Evolutionary conservation across 495 filamentous ascomycete species (phyloP), one percentile per base, ranked within the genome.

Genomic region (Penicillium turbatum): DNA sequence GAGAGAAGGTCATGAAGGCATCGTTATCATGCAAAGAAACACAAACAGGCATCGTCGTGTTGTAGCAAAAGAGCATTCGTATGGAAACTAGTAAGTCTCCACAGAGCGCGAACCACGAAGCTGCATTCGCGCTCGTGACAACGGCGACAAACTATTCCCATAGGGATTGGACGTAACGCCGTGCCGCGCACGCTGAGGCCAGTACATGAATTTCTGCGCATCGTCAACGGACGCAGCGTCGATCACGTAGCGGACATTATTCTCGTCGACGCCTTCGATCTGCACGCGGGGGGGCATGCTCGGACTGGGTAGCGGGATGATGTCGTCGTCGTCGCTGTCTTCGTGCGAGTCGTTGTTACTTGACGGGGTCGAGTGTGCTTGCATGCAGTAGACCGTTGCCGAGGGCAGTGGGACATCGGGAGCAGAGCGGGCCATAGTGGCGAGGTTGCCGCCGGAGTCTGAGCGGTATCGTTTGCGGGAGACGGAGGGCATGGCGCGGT

Each of bases 241-340:
- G 10, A 72, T 61, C 29, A 70, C 50, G 38, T 72, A 72, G 37
- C 61, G 58, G 7, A 72, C 68, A 42, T 72, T 72, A 41, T 74
- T 72, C 32, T 68, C 63, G 29, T 75, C 73, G 10, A 75, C 68
- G 10, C 66, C 65, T 26, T 73, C 65, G 32, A 74, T 66, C 26
- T 69, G 67, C 6, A 70, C 59, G 6, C 59, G 65, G 5, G 71
- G 71, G 13, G 62, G 54, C 3, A 56, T 46, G 9, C 24, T 58
- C 17, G 68, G 53, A 29, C 69, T 72, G 9, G 72, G 72, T 6
- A 76, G 62, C 9, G 72, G 67, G 35, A 74, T 67, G 39, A 76
- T 68, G 6, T 73, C 71, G 44, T 71, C 71, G 44, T 71, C 68
- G 34, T 76, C 72, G 5, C 60, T 64, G 21, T 71, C 72, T 27